Percentiles rank a stretch among this genome's conserved stretches.
Evolutionary conservation across 2,329 filamentous ascomycete genomes (phyloP).

Genomic region (Sporothrix globosa): DNA sequence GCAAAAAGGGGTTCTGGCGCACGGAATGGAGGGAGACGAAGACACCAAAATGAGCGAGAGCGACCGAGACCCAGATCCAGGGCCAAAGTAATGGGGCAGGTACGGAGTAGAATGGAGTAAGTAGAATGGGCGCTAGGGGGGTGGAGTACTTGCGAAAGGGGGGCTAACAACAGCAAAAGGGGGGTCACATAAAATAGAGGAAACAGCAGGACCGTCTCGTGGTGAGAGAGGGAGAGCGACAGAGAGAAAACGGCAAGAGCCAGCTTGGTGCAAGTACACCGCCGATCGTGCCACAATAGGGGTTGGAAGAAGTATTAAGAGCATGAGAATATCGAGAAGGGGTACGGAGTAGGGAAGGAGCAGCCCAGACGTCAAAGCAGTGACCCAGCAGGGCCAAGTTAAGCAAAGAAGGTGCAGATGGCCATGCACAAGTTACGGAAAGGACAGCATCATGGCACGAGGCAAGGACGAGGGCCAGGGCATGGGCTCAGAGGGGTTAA

Average conservation of each 20-base stretch:
- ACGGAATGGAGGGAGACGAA: conserved; percentile 27
- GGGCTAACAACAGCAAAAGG: conserved; percentile 23
- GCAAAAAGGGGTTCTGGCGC: conserved; percentile 20
- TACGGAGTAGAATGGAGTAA: conserved; percentile 3
- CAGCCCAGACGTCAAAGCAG: conserved; percentile 15
- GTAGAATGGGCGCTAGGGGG: conserved; percentile 27
- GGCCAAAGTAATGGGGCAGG: conserved; percentile 23
- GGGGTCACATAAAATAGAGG: conserved; percentile 16
- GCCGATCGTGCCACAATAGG: conserved; percentile 33
- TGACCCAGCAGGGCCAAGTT: neutral
- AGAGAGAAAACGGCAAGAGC: conserved; percentile 16
- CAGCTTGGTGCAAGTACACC: conserved; percentile 29
- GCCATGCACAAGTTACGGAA: neutral
- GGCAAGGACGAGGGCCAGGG: neutral
- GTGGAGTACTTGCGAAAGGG: conserved; percentile 31
- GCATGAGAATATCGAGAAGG: conserved; percentile 1
- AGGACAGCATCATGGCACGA: neutral
- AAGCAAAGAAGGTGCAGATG: neutral
- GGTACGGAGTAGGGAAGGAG: neutral
- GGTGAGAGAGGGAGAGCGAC: neutral
- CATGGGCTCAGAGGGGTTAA: neutral
- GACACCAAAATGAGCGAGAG: conserved; percentile 9
- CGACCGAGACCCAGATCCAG: neutral
- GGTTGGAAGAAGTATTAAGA: conserved; percentile 18
- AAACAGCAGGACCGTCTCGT: conserved; percentile 30